Base-by-base conservation (phyloP, 768 basidiomycete genomes). In the Suillus placidus region DNA sequence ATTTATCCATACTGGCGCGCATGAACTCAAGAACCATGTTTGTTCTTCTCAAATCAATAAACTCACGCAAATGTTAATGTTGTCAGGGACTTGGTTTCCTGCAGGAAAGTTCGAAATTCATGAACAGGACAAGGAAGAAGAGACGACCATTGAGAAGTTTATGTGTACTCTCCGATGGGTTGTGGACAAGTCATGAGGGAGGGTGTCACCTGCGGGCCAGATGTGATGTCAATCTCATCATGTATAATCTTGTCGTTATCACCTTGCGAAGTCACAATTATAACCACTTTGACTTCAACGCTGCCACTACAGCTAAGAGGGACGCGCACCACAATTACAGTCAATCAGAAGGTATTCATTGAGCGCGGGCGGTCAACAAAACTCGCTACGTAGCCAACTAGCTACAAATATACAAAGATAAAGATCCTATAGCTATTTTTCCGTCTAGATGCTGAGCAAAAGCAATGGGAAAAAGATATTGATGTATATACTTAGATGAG, bases 381-480 rank as follows among this genome's bases (percentile, higher is more conserved):
- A 13, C 13, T 56, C 9, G 37, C 56, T 58, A 58, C 7, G 56
- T 58, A 58, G 8, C 37, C 26, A 58, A 38, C 56, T 38, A 26
- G 16, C 37, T 58, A 58, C 56, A 58, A 58, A 58, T 58, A 58
- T 58, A 58, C 37, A 58, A 9, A 38, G 35, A 32, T 34, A 54
- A 20, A 55, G 14, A 58, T 26, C 37, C 56, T 58, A 54, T 54
- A 34, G 32, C 54, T 55, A 58, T 58, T 58, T 52, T 58, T 58
- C 56, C 56, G 23, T 58, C 56, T 58, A 58, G 4, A 38, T 58
- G 56, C 56, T 23, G 8, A 35, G 35, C 14, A 14, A 38, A 26
- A 16, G 35, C 13, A 57, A 23, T n/a, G 23, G 35, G 6, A 57
- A 37, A n/a, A 37, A 57, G 14, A 57, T 57, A 57, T 57, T 57